Base-by-base conservation (phyloP, 2,329 filamentous ascomycete species). In the Fusarium sp. region DNA sequence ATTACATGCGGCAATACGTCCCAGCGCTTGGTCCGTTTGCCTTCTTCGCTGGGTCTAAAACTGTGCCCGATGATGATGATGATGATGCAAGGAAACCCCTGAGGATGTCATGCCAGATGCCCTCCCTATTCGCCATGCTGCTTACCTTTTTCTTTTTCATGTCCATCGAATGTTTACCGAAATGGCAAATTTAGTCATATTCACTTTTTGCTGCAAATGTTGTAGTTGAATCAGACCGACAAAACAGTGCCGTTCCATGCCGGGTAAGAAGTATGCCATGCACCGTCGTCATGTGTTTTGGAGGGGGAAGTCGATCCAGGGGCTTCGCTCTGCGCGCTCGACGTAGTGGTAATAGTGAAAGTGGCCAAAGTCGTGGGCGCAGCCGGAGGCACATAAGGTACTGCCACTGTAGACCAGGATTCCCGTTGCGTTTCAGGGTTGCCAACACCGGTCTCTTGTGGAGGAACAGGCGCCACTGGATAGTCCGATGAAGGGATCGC, bases 191-290 rank as follows among this genome's bases (percentile, higher is more conserved):
- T 37, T 32, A 33, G 21, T 53, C 25, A 41, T 6, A 36, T 54
- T 15, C 50, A 43, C 14, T 42, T 55, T 58, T 52, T 35, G 37
- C 54, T 35, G 37, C 54, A 44, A 53, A 58, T 51, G 15, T 38
- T 57, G 35, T 9, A 7, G 38, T 11, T 17, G 19, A 51, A 58
- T 69, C 41, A 39, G 17, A 35, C 27, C 21, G 57, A 33, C 6
- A 46, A 29, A 27, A 48, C 45, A 2, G 79, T 80, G 47, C 68
- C 73, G 57, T 80, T 82, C 77, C 77, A 80, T 0, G 77, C 38
- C 3, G 78, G 77, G 49, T 81, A 82, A 1, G 73, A 74, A 4
- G 79, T 79, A 53, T 79, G 78, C 80, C 80, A 82, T 45, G 69
- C 69, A 15, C 80, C 79, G 49, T 82, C 63, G 51, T 82, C 79